Evolutionary conservation across 2,329 filamentous ascomycete genomes (phyloP).

Genomic region (Rhytidhysteron rufulum): DNA sequence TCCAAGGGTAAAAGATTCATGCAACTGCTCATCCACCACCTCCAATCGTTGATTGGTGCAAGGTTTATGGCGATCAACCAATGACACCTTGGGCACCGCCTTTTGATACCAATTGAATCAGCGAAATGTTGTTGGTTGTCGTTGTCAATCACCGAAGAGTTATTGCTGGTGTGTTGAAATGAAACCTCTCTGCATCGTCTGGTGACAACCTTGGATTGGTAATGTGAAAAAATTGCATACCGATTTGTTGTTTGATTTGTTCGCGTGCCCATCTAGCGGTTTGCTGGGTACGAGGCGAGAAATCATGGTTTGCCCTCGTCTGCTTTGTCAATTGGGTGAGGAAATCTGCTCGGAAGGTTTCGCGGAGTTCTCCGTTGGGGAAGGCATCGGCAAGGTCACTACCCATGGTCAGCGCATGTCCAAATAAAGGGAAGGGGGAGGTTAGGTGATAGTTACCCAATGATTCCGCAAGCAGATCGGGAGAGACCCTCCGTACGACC

Average conservation of each 20-base stretch:
- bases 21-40: too few species aligned
- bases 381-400: constrained; percentile 94
- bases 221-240: constrained; percentile 20
- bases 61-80: constrained; percentile 23
- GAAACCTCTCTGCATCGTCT: too few species aligned
- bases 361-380: constrained; percentile 79
- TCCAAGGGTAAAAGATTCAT: too few species aligned
- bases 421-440: constrained; percentile 6
- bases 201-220: neutral
- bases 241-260: constrained; percentile 87
- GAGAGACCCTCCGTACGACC: constrained; percentile 86
- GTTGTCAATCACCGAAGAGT: neutral
- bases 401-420: constrained; percentile 39
- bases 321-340: constrained; percentile 86
- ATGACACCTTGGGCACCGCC: constrained; percentile 33
- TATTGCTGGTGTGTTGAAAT: too few species aligned
- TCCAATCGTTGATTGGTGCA: too few species aligned
- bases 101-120: constrained; percentile 13
- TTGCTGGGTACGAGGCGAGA: constrained; percentile 77
- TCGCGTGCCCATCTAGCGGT: constrained; percentile 97
- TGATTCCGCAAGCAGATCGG: constrained; percentile 93
- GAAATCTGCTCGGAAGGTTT: constrained; percentile 89
- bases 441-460: constrained; percentile 61
- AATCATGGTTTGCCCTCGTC: constrained; percentile 84
- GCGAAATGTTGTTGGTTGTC: neutral